These are phyloP conservation scores for Adansonia rubrostipa DNA, from an alignment of 441 rosid species.

Conservation along the genomic window DNA sequence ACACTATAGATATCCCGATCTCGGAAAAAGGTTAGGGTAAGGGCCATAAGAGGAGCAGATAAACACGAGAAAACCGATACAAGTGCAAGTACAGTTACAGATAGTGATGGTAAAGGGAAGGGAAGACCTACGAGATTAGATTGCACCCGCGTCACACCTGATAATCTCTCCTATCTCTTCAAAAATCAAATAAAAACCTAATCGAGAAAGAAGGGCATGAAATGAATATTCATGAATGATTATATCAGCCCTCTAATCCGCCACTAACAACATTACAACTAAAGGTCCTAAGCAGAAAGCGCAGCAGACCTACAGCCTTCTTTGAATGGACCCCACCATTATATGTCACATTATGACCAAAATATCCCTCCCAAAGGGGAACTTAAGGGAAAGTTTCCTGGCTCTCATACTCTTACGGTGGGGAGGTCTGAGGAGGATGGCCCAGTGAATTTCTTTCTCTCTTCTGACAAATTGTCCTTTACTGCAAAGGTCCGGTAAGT, in stretches of 20 bases:
- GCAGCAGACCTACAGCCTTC: not conserved
- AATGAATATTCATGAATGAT: too few species aligned
- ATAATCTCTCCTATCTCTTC: slow-evolving; percentile 22
- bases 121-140: not conserved
- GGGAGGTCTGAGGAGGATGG: slow-evolving; percentile 13
- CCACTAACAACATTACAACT: not conserved
- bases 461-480: not conserved
- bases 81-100: not conserved
- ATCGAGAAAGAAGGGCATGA: too few species aligned
- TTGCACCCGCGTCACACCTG: slow-evolving; percentile 22
- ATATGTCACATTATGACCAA: slow-evolving; percentile 16
- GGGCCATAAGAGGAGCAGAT: not conserved
- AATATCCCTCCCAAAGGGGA: slow-evolving; percentile 10
- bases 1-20: too few species aligned
- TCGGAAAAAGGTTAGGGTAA: too few species aligned
- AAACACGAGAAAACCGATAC: slow-evolving; percentile 16
- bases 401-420: not conserved
- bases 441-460: slow-evolving; percentile 20
- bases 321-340: not conserved
- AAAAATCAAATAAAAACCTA: not conserved
- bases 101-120: not conserved
- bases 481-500: not conserved
- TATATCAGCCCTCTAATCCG: not conserved
- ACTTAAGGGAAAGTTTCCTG: slow-evolving; percentile 20
- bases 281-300: not conserved